Evolutionary conservation across 495 filamentous ascomycete genomes (phyloP).

Genomic region (Aspergillus bridgeri): DNA sequence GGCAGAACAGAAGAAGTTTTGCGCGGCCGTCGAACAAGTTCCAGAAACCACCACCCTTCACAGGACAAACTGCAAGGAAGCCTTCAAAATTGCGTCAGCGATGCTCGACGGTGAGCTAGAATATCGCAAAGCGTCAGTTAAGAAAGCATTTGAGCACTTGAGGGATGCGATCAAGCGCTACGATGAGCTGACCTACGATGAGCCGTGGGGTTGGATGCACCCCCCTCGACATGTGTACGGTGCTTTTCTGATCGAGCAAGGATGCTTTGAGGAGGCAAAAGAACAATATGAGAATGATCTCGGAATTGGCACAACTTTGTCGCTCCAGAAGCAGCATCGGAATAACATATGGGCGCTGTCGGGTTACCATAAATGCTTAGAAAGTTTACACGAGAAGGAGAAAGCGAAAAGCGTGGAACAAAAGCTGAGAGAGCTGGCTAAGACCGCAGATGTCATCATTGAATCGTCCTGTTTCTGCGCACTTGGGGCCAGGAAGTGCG

Average conservation of each 20-base stretch:
- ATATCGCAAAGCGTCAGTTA: conserved; percentile 55
- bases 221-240: conserved; percentile 63
- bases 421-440: conserved; percentile 46
- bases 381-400: conserved; percentile 43
- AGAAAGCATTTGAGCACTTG: conserved; percentile 51
- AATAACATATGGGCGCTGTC: conserved; percentile 70
- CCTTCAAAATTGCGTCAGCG: conserved; percentile 51
- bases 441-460: conserved; percentile 55
- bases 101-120: conserved; percentile 68
- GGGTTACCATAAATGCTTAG: conserved; percentile 62
- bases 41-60: conserved; percentile 48
- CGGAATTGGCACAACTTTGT: conserved; percentile 51
- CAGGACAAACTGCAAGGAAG: conserved; percentile 58
- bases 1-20: conserved; percentile 40
- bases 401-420: conserved; percentile 51
- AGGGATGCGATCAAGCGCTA: conserved; percentile 50
- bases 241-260: conserved; percentile 61
- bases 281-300: conserved; percentile 58
- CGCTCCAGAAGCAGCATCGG: conserved; percentile 54
- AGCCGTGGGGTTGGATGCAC: conserved; percentile 72
- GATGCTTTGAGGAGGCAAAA: conserved; percentile 51
- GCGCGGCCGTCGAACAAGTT: conserved; percentile 30
- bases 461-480: conserved; percentile 59
- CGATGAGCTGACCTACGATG: conserved; percentile 56
- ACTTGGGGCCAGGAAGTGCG: too few species aligned